These are phyloP conservation scores for Hordeum marinum DNA, from an alignment of 176 grass and related monocot genomes.

Conservation along the genomic window DNA sequence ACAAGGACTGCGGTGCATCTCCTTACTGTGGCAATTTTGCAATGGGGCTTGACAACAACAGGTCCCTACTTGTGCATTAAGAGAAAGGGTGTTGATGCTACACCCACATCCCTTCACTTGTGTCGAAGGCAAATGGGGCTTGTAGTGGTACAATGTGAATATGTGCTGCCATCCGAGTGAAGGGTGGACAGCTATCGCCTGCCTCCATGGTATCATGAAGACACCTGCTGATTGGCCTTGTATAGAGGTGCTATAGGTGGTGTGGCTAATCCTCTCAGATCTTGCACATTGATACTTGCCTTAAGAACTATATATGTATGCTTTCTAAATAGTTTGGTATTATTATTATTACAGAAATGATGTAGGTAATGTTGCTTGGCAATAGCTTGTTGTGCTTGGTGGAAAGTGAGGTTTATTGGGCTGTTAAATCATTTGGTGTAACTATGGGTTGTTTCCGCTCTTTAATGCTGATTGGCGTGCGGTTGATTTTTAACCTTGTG, in stretches of 20 bases:
- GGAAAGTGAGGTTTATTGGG: neutral
- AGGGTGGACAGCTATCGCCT: constrained; percentile 16
- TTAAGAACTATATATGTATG: constrained; percentile 32
- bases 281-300: constrained; percentile 38
- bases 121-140: constrained; percentile 25
- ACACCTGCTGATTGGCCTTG: constrained; percentile 36
- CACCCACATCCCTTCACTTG: constrained; percentile 28
- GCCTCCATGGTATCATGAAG: constrained; percentile 44
- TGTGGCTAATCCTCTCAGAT: constrained; percentile 41
- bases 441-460: neutral
- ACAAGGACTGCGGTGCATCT: constrained; percentile 29
- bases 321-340: neutral
- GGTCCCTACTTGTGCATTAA: constrained; percentile 26
- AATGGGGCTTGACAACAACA: constrained; percentile 22
- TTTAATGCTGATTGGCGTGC: neutral
- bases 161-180: constrained; percentile 24
- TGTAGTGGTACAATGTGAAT: constrained; percentile 54
- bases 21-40: constrained; percentile 33
- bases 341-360: constrained; percentile 31
- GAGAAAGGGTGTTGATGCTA: constrained; percentile 21
- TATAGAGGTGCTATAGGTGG: constrained; percentile 58
- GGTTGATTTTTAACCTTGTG: neutral
- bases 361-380: constrained; percentile 19
- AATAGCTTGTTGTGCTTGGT: constrained; percentile 18
- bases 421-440: neutral